phyloP scores from a whole-genome alignment of 2,329 filamentous ascomycete genomes.

The Pestalotiopsis sp. region DNA sequence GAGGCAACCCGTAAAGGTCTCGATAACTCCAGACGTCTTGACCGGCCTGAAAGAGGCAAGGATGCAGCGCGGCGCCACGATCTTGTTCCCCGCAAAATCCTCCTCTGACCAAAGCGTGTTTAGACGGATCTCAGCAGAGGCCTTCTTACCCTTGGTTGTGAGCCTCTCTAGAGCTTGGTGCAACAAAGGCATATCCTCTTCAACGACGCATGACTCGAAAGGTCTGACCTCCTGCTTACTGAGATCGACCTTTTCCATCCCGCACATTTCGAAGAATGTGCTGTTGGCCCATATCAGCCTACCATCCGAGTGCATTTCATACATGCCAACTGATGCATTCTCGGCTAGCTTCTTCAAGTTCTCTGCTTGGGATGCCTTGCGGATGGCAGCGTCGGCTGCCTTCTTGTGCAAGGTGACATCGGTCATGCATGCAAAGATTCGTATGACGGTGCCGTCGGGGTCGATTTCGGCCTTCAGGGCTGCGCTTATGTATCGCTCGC shows the following conservation, averaged over 20 bases:
- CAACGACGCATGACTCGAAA: constrained; percentile 45
- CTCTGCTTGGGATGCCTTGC: constrained; percentile 51
- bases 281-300: constrained; percentile 53
- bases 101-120: constrained; percentile 48
- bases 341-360: constrained; percentile 57
- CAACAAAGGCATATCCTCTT: constrained; percentile 45
- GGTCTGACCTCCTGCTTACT: constrained; percentile 39
- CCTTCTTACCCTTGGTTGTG: constrained; percentile 40
- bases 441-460: constrained; percentile 42
- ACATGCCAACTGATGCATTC: constrained; percentile 56
- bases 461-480: constrained; percentile 48
- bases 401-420: constrained; percentile 53
- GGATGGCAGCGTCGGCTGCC: constrained; percentile 49
- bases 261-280: constrained; percentile 54
- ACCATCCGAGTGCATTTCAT: constrained; percentile 53
- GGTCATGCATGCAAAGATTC: constrained; percentile 50
- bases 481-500: constrained; percentile 46
- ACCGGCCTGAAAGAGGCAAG: constrained; percentile 54
- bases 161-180: constrained; percentile 41
- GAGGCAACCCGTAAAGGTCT: constrained; percentile 51
- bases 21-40: constrained; percentile 43
- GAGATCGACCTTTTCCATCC: constrained; percentile 45
- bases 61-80: constrained; percentile 49
- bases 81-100: constrained; percentile 44
- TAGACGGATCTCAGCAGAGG: constrained; percentile 51